A percentile compares a stretch with the other conserved stretches of the same genome.
Conservation (phyloP, 331 rosid genomes). For the Prunus yedoensis region DNA sequence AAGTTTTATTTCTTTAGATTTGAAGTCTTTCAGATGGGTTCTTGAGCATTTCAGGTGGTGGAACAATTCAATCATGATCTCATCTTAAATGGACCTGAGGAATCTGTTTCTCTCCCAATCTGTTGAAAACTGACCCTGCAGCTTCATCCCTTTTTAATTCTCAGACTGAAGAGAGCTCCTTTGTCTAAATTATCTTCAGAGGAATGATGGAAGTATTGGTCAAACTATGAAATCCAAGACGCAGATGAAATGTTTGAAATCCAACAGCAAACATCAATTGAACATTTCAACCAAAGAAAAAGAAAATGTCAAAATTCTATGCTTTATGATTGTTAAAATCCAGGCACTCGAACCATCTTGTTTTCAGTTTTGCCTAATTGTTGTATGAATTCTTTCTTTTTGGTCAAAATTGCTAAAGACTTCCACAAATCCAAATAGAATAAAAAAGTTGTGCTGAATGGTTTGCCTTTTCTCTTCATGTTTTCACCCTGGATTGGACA, state of each 20-base stretch:
- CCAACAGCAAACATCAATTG: neutral
- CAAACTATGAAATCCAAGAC: neutral
- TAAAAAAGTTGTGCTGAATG: neutral
- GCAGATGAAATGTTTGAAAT: conserved; percentile 9
- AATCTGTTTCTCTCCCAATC: neutral
- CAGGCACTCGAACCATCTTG: no score
- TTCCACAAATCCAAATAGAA: neutral
- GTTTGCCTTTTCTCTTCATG: neutral
- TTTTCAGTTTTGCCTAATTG: no score
- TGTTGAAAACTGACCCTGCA: conserved; percentile 7
- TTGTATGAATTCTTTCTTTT: neutral
- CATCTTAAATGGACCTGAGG: neutral
- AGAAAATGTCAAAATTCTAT: neutral
- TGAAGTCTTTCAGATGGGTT: conserved; percentile 4
- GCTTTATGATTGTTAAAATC: no score
- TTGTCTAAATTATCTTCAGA: neutral
- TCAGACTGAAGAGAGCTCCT: neutral
- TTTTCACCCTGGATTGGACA: neutral
- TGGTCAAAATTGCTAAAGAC: neutral
- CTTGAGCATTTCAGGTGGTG: neutral
- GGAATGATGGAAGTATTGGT: conserved; percentile 17
- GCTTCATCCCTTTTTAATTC: neutral
- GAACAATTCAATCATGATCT: neutral
- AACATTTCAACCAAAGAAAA: neutral
- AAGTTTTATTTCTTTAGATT: neutral